Conservation (phyloP, 2,329 filamentous ascomycete species). For the Cladophialophora immunda region DNA sequence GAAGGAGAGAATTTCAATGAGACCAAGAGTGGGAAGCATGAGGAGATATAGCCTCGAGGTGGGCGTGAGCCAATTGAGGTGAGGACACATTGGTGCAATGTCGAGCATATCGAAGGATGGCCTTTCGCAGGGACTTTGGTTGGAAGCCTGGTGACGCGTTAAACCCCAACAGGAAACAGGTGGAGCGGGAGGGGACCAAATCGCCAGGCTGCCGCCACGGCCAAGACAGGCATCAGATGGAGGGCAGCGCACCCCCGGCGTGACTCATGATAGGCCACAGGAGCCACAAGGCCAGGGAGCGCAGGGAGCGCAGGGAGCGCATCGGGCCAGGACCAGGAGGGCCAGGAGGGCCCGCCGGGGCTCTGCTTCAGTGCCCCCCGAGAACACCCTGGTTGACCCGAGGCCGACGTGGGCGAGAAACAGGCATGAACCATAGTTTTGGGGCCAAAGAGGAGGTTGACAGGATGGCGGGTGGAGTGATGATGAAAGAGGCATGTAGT, state of each 20-base stretch:
- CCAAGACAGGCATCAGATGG: slow-evolving; percentile 22
- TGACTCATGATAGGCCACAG: slow-evolving; percentile 31
- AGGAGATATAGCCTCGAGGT: slow-evolving; percentile 36
- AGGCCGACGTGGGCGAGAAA: background rate
- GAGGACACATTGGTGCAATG: slow-evolving; percentile 28
- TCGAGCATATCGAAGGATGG: slow-evolving; percentile 19
- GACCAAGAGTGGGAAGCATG: slow-evolving; percentile 19
- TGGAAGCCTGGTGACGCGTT: slow-evolving; percentile 32
- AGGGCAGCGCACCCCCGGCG: background rate
- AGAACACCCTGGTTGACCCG: slow-evolving; percentile 15
- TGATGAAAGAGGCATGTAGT: slow-evolving; percentile 18
- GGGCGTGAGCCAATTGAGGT: slow-evolving; percentile 30
- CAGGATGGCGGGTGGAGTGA: background rate
- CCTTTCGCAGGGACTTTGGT: slow-evolving; percentile 30
- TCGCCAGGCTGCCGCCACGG: slow-evolving; percentile 35
- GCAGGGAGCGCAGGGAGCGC: too few species aligned
- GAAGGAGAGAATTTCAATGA: slow-evolving; percentile 23
- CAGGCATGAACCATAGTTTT: slow-evolving; percentile 21
- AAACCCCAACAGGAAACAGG: slow-evolving; percentile 5
- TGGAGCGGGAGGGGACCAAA: slow-evolving; percentile 25
- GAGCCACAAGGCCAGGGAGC: background rate
- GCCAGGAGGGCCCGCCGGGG: too few species aligned
- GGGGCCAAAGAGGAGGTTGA: slow-evolving; percentile 16
- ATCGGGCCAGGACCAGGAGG: too few species aligned
- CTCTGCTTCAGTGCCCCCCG: too few species aligned